These are phyloP conservation scores for Diaporthe sp. DNA, from an alignment of 2,329 filamentous ascomycete genomes.

Conservation along the genomic window DNA sequence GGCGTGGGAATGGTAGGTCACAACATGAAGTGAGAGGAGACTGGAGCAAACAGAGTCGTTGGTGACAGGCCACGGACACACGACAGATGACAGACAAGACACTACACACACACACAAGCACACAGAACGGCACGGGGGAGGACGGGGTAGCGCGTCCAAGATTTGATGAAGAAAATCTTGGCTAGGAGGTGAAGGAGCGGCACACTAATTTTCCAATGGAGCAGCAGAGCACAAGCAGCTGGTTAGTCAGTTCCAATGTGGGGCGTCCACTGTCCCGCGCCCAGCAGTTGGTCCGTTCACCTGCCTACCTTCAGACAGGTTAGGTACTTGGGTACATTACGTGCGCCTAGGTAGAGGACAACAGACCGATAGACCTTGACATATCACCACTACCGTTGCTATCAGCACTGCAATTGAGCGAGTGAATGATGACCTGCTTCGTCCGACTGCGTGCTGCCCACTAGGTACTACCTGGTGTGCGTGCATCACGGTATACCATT, in stretches of 20 bases:
- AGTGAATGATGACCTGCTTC: background rate
- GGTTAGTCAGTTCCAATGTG: background rate
- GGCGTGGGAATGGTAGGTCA: background rate
- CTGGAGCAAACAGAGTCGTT: background rate
- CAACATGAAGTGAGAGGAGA: background rate
- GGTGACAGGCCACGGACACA: constrained; percentile 2
- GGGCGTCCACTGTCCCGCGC: background rate
- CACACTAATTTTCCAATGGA: constrained; percentile 27
- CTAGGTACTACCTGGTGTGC: background rate
- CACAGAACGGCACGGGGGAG: background rate
- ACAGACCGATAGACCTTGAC: background rate
- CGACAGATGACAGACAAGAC: constrained; percentile 2
- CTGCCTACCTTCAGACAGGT: background rate
- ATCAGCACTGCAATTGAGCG: background rate
- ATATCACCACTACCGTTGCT: background rate
- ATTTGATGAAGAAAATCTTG: constrained; percentile 29
- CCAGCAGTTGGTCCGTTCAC: background rate
- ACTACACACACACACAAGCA: background rate
- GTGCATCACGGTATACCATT: background rate
- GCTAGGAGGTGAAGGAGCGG: constrained; percentile 27
- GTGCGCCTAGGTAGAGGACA: background rate
- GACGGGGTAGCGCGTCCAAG: constrained; percentile 22
- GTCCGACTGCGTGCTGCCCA: background rate
- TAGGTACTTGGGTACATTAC: background rate
- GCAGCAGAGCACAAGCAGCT: background rate